phyloP scores from a whole-genome alignment of 192 early-diverging fungal genomes.

The Coemansia sp. region DNA sequence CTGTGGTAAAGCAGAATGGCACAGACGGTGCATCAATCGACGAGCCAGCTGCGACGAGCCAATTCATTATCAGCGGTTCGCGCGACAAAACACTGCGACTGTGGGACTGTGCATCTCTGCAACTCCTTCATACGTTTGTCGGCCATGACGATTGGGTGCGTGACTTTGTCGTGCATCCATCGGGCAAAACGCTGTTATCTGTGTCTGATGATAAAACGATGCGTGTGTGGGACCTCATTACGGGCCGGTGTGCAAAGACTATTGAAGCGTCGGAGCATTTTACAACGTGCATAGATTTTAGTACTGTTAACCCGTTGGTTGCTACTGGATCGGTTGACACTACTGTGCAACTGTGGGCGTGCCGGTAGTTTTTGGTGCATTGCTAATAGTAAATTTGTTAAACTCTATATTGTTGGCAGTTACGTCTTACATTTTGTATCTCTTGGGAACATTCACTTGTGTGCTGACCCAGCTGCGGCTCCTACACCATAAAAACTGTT shows the following conservation, averaged over 20 bases:
- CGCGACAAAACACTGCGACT: slow-evolving; percentile 89
- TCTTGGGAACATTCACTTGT: no score
- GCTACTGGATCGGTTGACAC: slow-evolving; percentile 87
- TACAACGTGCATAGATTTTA: slow-evolving; percentile 81
- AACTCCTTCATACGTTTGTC: slow-evolving; percentile 73
- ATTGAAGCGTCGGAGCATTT: slow-evolving; percentile 88
- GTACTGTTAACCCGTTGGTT: slow-evolving; percentile 64
- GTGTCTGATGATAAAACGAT: slow-evolving; percentile 91
- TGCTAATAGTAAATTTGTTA: neutral
- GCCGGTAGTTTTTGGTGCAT: slow-evolving; percentile 23
- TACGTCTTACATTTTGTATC: no score
- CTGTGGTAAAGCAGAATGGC: neutral
- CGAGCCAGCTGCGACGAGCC: slow-evolving; percentile 44
- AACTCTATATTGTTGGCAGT: no score
- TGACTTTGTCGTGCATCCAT: slow-evolving; percentile 78
- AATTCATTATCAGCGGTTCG: slow-evolving; percentile 79
- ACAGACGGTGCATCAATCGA: slow-evolving; percentile 44
- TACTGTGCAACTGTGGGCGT: slow-evolving; percentile 75
- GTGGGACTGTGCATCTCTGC: slow-evolving; percentile 71
- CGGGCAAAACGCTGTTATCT: slow-evolving; percentile 76
- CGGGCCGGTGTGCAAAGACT: slow-evolving; percentile 78
- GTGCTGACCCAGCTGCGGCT: no score
- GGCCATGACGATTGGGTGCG: slow-evolving; percentile 96
- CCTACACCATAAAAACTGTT: no score
- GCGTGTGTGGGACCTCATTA: slow-evolving; percentile 83